Conservation (phyloP, 495 filamentous ascomycete genomes). For the Hypoxylon rickii region DNA sequence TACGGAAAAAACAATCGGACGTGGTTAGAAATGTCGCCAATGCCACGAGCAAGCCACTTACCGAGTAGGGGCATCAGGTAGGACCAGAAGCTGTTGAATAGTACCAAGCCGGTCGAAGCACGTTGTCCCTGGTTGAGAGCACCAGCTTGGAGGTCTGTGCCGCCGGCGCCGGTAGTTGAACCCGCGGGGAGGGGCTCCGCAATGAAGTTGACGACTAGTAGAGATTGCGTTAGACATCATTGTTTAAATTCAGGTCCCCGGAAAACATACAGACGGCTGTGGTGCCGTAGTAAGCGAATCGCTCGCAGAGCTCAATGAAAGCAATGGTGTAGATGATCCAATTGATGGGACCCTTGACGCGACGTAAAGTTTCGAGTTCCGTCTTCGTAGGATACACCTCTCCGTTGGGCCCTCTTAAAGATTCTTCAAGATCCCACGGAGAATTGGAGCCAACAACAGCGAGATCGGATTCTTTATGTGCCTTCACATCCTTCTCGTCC, state of each 20-base stretch:
- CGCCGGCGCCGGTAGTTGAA: conserved; percentile 64
- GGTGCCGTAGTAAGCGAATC: conserved; percentile 80
- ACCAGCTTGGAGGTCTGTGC: conserved; percentile 58
- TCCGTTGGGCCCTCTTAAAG: conserved; percentile 34
- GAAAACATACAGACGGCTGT: conserved; percentile 64
- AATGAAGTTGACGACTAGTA: conserved; percentile 64
- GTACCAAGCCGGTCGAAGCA: conserved; percentile 65
- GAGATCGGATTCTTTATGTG: conserved; percentile 8
- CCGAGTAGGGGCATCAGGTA: conserved; percentile 70
- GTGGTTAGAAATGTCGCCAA: neutral
- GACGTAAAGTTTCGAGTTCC: conserved; percentile 63
- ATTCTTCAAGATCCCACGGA: conserved; percentile 26
- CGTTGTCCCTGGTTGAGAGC: conserved; percentile 70
- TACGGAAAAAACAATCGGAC: conserved; percentile 29
- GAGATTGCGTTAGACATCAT: conserved; percentile 15
- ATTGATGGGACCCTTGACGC: conserved; percentile 68
- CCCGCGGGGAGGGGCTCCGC: conserved; percentile 63
- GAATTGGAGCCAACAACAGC: conserved; percentile 12
- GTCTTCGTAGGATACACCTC: conserved; percentile 60
- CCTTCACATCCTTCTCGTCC: conserved; percentile 1
- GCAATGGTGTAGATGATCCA: conserved; percentile 70
- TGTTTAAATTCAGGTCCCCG: neutral
- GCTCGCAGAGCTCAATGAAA: conserved; percentile 77
- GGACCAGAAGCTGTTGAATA: conserved; percentile 76
- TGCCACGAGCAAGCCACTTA: conserved; percentile 10